Evolutionary conservation across 768 basidiomycete genomes (phyloP).

Genomic region (Leucocoprinus leucothites): DNA sequence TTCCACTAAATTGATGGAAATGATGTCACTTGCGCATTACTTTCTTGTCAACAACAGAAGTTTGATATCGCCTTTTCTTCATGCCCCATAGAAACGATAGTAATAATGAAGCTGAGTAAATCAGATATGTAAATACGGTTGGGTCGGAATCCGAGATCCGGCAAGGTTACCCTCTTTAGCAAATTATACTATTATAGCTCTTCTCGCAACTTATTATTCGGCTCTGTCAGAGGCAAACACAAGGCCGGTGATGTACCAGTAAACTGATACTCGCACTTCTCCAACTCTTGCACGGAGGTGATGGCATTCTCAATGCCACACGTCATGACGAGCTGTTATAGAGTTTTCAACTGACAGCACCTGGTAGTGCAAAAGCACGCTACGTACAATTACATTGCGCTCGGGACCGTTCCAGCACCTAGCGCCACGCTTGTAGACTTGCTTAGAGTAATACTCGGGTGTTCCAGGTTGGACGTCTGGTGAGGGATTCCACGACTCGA

Average conservation of each 20-base stretch:
- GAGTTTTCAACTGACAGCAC: conserved; percentile 10
- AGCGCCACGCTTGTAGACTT: conserved; percentile 79
- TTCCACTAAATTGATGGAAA: no score
- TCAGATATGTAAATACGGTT: no score
- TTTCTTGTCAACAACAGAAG: no score
- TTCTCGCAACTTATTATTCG: conserved; percentile 34
- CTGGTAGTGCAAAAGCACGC: background rate
- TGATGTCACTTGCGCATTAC: no score
- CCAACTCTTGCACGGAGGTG: conserved; percentile 77
- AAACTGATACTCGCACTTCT: conserved; percentile 95
- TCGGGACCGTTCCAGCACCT: conserved; percentile 97
- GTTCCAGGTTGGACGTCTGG: conserved; percentile 54
- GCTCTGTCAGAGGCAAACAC: conserved; percentile 55
- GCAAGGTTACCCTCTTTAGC: no score
- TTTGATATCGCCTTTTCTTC: no score
- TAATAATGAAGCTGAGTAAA: no score
- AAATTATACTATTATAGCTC: conserved; percentile 44
- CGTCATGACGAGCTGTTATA: conserved; percentile 63
- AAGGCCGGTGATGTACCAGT: conserved; percentile 84
- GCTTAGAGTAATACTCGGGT: conserved; percentile 75
- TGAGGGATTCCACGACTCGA: conserved; percentile 75
- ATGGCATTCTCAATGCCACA: conserved; percentile 88
- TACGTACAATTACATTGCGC: conserved; percentile 71
- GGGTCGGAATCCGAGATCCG: no score
- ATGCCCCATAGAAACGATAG: no score